Evolutionary conservation across 768 basidiomycete species (phyloP), one percentile per base, ranked within the genome.

Genomic region (Cystobasidium tubakii): DNA sequence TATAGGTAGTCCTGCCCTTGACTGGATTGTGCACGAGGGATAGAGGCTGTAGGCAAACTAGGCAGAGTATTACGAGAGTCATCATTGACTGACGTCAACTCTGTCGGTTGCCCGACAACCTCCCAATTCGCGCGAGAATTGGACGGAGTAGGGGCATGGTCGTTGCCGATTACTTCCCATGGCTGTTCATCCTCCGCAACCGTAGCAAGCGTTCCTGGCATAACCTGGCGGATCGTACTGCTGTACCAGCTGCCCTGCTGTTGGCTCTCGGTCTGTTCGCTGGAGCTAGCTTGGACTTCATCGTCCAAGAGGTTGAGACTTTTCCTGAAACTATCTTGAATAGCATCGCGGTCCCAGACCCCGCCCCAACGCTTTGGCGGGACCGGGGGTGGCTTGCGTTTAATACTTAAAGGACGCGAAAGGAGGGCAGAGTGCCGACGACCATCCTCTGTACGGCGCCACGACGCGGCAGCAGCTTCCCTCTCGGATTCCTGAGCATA

Each of bases 311-410:
- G 54, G 19, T 29, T 39, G 29, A 42, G 42, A 39, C 29, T 46
- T n/a, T 39, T 31, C 43, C 15, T 34, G 3, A 71, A 44, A 1
- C 33, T n/a, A 3, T 71, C 69, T 71, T 62, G 53, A 25, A 71
- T 55, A 36, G 29, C 33, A n/a, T 55, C 55, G 29, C 69, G 29
- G 21, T 71, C 69, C 69, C 69, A 71, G 12, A 71, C 55, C 1
- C 69, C 69, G 29, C 69, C 69, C 69, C 69, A 71, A 27, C 69
- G 50, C 27, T 71, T 71, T 4, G 74, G 43, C n/a, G 74, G 74
- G 1, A 75, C 60, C 27, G 74, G 74, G 10, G 74, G 74, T 43
- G 73, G 73, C 34, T 75, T 75, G 10, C 74, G 74, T 33, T 71
- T 69, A 27, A 75, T 70, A 29, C 66, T 74, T 19, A 75, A 50